A percentile compares a stretch with the other conserved stretches of the same genome.
phyloP scores from a whole-genome alignment of 805 yeast genomes.

The Wickerhamiella vanderwaltii region DNA sequence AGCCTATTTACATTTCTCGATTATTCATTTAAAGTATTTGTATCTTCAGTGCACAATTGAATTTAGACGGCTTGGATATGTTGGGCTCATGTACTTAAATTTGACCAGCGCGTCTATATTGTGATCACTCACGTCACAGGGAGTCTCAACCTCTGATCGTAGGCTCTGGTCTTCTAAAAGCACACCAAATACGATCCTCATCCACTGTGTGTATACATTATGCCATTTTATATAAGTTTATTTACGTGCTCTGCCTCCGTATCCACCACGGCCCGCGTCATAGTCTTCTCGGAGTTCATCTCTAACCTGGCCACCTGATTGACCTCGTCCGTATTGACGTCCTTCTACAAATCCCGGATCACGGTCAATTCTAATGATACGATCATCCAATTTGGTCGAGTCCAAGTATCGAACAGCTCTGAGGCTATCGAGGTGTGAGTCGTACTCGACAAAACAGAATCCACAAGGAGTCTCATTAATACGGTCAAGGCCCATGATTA shows the following conservation, averaged over 20 bases:
- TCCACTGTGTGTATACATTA: too few species aligned
- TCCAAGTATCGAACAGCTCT: constrained; percentile 73
- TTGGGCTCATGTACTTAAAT: too few species aligned
- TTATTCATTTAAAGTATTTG: too few species aligned
- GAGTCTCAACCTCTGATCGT: too few species aligned
- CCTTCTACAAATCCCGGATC: constrained; percentile 97
- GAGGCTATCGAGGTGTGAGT: constrained; percentile 54
- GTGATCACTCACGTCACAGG: too few species aligned
- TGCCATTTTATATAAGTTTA: too few species aligned
- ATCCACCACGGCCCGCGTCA: constrained; percentile 36
- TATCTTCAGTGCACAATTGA: too few species aligned
- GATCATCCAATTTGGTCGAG: constrained; percentile 74
- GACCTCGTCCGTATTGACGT: constrained; percentile 89
- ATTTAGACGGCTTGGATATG: too few species aligned
- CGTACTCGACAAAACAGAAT: constrained; percentile 81
- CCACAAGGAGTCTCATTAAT: constrained; percentile 91
- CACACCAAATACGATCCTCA: too few species aligned
- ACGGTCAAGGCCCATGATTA: constrained; percentile 91
- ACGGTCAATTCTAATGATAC: constrained; percentile 69
- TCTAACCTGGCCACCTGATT: constrained; percentile 80
- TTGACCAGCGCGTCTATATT: too few species aligned
- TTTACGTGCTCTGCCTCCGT: constrained; percentile 24
- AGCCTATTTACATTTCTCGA: too few species aligned
- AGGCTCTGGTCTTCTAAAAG: too few species aligned
- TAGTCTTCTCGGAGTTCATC: constrained; percentile 45